These are phyloP conservation scores for Lentinula sp. DNA, from an alignment of 768 basidiomycete genomes.

Conservation along the genomic window DNA sequence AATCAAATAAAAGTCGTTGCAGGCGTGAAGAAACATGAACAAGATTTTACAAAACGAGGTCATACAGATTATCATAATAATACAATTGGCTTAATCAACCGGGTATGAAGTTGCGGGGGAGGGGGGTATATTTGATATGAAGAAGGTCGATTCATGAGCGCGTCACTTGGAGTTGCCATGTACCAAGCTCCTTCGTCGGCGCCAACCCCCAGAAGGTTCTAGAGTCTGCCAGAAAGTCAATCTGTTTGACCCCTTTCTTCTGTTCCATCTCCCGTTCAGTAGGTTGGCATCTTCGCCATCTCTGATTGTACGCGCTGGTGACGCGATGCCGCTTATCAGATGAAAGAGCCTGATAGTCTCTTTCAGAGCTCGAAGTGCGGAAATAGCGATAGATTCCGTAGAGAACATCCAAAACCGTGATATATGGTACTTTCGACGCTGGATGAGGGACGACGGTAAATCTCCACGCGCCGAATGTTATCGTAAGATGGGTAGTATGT, in stretches of 20 bases:
- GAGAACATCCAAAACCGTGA: constrained; percentile 11
- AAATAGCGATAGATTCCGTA: constrained; percentile 1
- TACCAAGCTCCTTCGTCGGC: constrained; percentile 16
- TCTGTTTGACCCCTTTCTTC: constrained; percentile 31
- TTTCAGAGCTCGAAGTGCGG: neutral
- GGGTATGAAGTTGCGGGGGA: neutral
- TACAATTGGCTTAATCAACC: neutral
- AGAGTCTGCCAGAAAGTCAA: constrained; percentile 29
- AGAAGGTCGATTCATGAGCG: constrained; percentile 7
- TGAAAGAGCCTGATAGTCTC: neutral
- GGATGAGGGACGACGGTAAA: neutral
- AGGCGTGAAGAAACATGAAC: neutral
- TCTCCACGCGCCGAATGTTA: constrained; percentile 5
- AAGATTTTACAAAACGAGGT: neutral
- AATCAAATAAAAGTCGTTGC: neutral
- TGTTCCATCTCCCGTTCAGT: constrained; percentile 16
- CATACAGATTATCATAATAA: neutral
- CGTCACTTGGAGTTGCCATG: constrained; percentile 22
- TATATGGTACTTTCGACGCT: neutral
- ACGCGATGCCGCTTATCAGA: constrained; percentile 4
- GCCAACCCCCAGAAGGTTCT: constrained; percentile 24
- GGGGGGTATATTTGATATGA: constrained; percentile 11
- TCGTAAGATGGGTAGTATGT: neutral
- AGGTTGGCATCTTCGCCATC: constrained; percentile 8
- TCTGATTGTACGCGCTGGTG: constrained; percentile 10